Percentiles rank a stretch among this genome's conserved stretches.
Evolutionary conservation across 1,284 basidiomycete genomes (phyloP).

Genomic region (Ceratobasidium sp.): DNA sequence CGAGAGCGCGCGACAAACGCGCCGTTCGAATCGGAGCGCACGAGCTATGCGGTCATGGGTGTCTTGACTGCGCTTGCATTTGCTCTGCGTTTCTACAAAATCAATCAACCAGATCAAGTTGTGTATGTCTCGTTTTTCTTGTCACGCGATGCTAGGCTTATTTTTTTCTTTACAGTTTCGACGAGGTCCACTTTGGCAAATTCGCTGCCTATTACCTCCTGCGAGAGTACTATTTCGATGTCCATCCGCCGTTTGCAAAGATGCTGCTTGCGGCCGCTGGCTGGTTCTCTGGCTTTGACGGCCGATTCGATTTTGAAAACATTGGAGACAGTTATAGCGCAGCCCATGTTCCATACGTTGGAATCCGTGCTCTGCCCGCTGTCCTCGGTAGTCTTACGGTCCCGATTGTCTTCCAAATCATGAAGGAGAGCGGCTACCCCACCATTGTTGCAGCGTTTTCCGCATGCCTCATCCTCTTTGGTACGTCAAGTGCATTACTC

Average conservation of each 20-base stretch:
- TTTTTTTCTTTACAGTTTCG: slow-evolving; percentile 76
- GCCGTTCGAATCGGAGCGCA: slow-evolving; percentile 46
- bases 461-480: slow-evolving; percentile 86
- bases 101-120: slow-evolving; percentile 92
- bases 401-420: slow-evolving; percentile 93
- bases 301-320: slow-evolving; percentile 91
- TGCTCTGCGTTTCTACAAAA: slow-evolving; percentile 90
- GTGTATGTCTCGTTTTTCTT: slow-evolving; percentile 73
- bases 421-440: slow-evolving; percentile 97
- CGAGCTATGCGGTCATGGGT: slow-evolving; percentile 52
- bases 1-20: slow-evolving; percentile 38
- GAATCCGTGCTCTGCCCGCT: slow-evolving; percentile 92
- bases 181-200: slow-evolving; percentile 97
- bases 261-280: slow-evolving; percentile 92
- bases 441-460: slow-evolving; percentile 90
- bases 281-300: slow-evolving; percentile 97
- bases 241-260: slow-evolving; percentile 97
- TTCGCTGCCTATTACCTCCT: slow-evolving; percentile 93
- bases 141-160: not conserved
- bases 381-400: slow-evolving; percentile 90
- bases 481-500: slow-evolving; percentile 63
- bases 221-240: slow-evolving; percentile 98
- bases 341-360: slow-evolving; percentile 92
- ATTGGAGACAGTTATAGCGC: slow-evolving; percentile 94
- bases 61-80: slow-evolving; percentile 81